phyloP scores from a whole-genome alignment of 352 stramenopile species.

The Pythium biforme region DNA sequence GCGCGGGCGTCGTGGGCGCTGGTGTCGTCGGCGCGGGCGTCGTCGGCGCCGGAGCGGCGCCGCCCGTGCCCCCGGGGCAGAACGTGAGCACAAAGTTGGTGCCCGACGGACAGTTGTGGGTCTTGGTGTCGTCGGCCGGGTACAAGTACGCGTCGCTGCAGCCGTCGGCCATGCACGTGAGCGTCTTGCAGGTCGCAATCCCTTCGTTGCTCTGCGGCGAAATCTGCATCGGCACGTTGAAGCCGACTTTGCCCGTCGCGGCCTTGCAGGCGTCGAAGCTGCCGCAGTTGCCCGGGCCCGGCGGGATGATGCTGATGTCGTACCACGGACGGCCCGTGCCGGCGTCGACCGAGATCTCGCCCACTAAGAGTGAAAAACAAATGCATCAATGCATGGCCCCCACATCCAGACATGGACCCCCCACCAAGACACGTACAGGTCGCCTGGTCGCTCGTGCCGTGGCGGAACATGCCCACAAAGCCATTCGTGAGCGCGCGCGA shows the following conservation, averaged over 20 bases:
- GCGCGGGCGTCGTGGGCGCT: conserved; percentile 8
- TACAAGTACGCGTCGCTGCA: conserved; percentile 62
- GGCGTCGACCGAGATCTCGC: conserved; percentile 22
- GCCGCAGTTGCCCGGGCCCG: conserved; percentile 47
- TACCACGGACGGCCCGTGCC: conserved; percentile 20
- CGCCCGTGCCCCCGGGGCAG: conserved; percentile 46
- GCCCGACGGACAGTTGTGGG: conserved; percentile 47
- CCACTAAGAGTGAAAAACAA: conserved; percentile 9
- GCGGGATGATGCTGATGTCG: conserved; percentile 34
- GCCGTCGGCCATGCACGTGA: conserved; percentile 50
- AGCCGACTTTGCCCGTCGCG: conserved; percentile 52
- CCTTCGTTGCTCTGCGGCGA: conserved; percentile 43
- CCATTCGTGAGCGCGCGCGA: conserved; percentile 32
- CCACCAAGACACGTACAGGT: conserved; percentile 23
- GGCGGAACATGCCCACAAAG: conserved; percentile 67
- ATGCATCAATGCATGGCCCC: background rate
- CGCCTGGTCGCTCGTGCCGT: conserved; percentile 38
- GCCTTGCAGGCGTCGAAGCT: conserved; percentile 49
- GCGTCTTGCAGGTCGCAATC: conserved; percentile 36
- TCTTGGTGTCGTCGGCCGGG: conserved; percentile 60
- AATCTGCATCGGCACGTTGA: conserved; percentile 65
- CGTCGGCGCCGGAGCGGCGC: conserved; percentile 17
- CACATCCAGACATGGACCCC: background rate
- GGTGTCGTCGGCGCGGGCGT: conserved; percentile 24
- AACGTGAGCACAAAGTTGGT: conserved; percentile 69